Evolutionary conservation across 2,329 filamentous ascomycete genomes (phyloP).

Genomic region (Fusarium torreyae): DNA sequence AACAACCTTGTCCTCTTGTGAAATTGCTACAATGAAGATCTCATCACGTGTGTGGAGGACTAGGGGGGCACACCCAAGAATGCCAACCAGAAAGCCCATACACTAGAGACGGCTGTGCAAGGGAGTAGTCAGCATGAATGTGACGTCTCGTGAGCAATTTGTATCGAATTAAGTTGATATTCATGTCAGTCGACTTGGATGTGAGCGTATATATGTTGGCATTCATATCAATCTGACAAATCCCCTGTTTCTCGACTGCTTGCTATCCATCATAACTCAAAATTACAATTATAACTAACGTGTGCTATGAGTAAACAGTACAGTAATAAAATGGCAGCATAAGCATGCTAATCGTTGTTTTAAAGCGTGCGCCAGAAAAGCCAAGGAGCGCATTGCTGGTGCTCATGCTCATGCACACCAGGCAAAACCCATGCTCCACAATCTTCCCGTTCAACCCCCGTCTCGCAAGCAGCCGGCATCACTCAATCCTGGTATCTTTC

Average conservation of each 20-base stretch:
- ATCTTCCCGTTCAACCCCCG: constrained; percentile 25
- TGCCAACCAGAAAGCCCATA: constrained; percentile 16
- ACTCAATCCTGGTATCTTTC: constrained; percentile 13
- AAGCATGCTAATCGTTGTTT: constrained; percentile 24
- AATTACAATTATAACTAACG: constrained; percentile 24
- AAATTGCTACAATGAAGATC: constrained; percentile 50
- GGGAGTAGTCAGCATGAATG: constrained; percentile 11
- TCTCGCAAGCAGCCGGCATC: constrained; percentile 33
- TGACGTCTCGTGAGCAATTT: neutral
- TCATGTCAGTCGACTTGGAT: too few relatives aligned
- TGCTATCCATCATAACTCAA: neutral
- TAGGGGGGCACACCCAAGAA: constrained; percentile 32
- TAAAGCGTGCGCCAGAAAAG: constrained; percentile 20
- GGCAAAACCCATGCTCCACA: constrained; percentile 27
- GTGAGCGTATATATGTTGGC: neutral
- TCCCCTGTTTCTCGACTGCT: neutral
- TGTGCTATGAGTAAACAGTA: constrained; percentile 2
- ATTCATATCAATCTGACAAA: neutral
- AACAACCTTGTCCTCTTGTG: constrained; percentile 34
- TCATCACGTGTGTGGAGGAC: constrained; percentile 49
- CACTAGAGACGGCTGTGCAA: constrained; percentile 17
- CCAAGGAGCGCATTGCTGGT: constrained; percentile 28
- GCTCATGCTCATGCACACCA: constrained; percentile 24
- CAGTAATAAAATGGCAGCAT: constrained; percentile 2
- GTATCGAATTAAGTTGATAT: neutral